A percentile compares a stretch with the other conserved stretches of the same genome.
Evolutionary conservation across 495 filamentous ascomycete species (phyloP).

Genomic region (Astrocystis sublimbata): DNA sequence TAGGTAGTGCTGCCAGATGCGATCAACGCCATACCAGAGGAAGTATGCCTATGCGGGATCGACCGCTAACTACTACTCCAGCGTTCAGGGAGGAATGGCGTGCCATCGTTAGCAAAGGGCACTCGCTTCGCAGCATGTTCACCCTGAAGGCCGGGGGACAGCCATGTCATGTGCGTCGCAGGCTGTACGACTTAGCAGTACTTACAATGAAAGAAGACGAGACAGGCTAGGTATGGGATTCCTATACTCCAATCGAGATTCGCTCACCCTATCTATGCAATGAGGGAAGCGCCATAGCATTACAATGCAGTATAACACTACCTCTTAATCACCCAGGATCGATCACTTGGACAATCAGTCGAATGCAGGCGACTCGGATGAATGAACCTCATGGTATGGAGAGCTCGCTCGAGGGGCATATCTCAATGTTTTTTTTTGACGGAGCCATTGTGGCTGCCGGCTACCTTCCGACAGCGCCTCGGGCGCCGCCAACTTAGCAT

Average conservation of each 20-base stretch:
- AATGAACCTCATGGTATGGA: background rate
- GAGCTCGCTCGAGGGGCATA: background rate
- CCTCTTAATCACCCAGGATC: background rate
- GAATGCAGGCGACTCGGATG: background rate
- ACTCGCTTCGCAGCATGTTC: background rate
- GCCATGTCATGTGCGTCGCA: background rate
- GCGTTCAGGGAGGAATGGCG: background rate
- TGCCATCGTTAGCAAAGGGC: background rate
- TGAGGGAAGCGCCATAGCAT: background rate
- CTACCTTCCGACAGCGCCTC: no score
- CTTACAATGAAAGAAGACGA: no score
- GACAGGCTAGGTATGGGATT: no score
- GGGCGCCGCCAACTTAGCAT: no score
- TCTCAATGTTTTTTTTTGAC: background rate
- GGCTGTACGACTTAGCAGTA: background rate
- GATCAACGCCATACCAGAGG: background rate
- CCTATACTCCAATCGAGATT: no score
- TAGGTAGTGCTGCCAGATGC: background rate
- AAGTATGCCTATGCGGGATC: background rate
- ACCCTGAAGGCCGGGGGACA: background rate
- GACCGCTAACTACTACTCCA: background rate
- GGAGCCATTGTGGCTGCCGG: background rate
- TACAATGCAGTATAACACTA: background rate
- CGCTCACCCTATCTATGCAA: no score
- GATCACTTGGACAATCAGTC: background rate